These are phyloP conservation scores for Cladorrhinum sp. DNA, from an alignment of 2,329 filamentous ascomycete genomes.

Conservation along the genomic window DNA sequence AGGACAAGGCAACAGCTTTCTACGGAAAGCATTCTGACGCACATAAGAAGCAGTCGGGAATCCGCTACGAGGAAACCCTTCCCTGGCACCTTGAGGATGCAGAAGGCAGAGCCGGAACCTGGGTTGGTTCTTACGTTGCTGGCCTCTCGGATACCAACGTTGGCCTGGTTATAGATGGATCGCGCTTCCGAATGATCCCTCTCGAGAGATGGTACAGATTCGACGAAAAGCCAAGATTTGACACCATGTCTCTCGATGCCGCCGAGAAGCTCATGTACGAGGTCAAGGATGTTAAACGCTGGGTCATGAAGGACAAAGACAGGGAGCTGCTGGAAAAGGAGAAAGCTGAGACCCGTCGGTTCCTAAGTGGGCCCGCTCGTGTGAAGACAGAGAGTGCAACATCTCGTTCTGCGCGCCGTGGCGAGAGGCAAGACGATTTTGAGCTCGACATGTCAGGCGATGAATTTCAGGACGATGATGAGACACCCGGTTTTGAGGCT, in stretches of 20 bases:
- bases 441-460: constrained; percentile 66
- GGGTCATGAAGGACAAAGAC: constrained; percentile 70
- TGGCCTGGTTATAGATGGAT: constrained; percentile 68
- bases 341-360: constrained; percentile 56
- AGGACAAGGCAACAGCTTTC: constrained; percentile 77
- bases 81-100: constrained; percentile 98
- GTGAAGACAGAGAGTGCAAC: constrained; percentile 69
- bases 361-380: constrained; percentile 51
- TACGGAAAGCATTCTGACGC: constrained; percentile 77
- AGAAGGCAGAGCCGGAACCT: constrained; percentile 82
- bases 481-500: constrained; percentile 69
- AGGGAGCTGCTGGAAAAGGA: constrained; percentile 57
- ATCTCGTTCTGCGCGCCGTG: constrained; percentile 58
- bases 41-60: constrained; percentile 68
- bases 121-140: constrained; percentile 87
- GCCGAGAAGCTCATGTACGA: constrained; percentile 80
- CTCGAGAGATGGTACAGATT: constrained; percentile 96
- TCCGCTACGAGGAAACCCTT: constrained; percentile 89
- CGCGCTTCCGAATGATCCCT: constrained; percentile 79
- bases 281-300: constrained; percentile 72
- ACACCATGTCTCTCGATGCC: constrained; percentile 75
- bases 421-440: constrained; percentile 67
- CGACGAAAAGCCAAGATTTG: constrained; percentile 74
- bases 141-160: constrained; percentile 84
- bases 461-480: constrained; percentile 86